Evolutionary conservation across 2,329 filamentous ascomycete genomes (phyloP), one percentile per base, ranked within the genome.

Genomic region (Epichloe coenophiala): DNA sequence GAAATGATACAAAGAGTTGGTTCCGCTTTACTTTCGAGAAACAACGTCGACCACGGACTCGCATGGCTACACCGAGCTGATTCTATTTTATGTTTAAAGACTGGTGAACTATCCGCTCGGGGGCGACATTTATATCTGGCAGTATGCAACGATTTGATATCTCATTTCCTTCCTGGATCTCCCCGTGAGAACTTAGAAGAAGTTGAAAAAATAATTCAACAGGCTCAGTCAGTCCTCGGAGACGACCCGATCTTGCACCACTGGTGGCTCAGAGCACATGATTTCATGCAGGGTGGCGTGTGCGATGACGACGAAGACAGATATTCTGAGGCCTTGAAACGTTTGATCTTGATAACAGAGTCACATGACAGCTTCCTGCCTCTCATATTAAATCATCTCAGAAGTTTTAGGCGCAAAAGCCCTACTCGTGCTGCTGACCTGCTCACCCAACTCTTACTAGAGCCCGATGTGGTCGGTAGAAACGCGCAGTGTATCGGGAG

Each of bases 11-110:
- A 83, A 55, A 80, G 84, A 53, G 85, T 95, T 40, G 88, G 88
- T 3, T 80, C 75, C 45, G 72, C 74, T 13, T 65, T 83, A 13
- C 63, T 79, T 2, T 63, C 61, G 3, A 76, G 74, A 48, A 67
- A 71, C 7, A 72, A 84, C 48, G 74, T 73, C 54, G 58, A 67
- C 1, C 61, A 74, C 43, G 84, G 87, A 1, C 62, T 75, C 2
- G 81, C 76, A 58, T 97, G 91, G 93, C 68, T 95, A 1, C 75
- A 83, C 50, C 76, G 86, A 55, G 81, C 86, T 3, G 72, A 78
- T 46, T 69, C 80, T 11, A 59, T 81, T 31, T 69, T 90, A 27
- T 73, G 76, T 47, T 59, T 61, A 19, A 71, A 77, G 8, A 59
- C 78, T 0, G 76, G 81, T 21, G 65, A 68, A 17, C 65, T 84